Evolutionary conservation across 768 basidiomycete species (phyloP).

Genomic region (Naganishia kalamii): DNA sequence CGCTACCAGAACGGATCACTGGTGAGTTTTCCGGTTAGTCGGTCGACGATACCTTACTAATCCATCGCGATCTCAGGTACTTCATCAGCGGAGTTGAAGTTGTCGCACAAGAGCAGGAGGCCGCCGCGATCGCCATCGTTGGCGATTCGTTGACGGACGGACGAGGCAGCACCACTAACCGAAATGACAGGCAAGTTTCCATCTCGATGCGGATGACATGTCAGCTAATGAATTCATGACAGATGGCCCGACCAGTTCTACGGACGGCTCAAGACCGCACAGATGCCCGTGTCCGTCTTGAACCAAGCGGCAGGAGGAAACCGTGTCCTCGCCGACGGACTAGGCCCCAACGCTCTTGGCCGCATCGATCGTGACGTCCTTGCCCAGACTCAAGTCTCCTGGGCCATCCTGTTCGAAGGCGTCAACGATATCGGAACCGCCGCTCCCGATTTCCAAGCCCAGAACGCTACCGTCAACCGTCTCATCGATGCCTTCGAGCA

Average conservation of each 20-base stretch:
- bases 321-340: slow-evolving; percentile 53
- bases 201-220: not conserved
- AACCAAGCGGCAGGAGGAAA: slow-evolving; percentile 58
- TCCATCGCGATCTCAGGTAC: slow-evolving; percentile 34
- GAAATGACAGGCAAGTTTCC: slow-evolving; percentile 49
- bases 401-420: slow-evolving; percentile 55
- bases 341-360: slow-evolving; percentile 40
- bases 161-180: slow-evolving; percentile 51
- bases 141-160: slow-evolving; percentile 58
- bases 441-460: slow-evolving; percentile 43
- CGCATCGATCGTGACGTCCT: slow-evolving; percentile 56
- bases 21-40: slow-evolving; percentile 34
- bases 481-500: slow-evolving; percentile 53
- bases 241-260: slow-evolving; percentile 55
- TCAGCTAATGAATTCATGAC: not conserved
- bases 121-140: slow-evolving; percentile 49
- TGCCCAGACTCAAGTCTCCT: slow-evolving; percentile 51
- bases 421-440: slow-evolving; percentile 56
- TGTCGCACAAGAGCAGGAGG: slow-evolving; percentile 42
- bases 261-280: slow-evolving; percentile 48
- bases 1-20: slow-evolving; percentile 34
- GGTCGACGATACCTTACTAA: slow-evolving; percentile 46
- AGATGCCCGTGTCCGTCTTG: slow-evolving; percentile 47
- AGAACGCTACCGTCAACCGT: slow-evolving; percentile 48
- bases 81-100: slow-evolving; percentile 49